A percentile compares a stretch with the other conserved stretches of the same genome.
Evolutionary conservation across 2,329 filamentous ascomycete genomes (phyloP).

Genomic region (Blastomyces emzantsi): DNA sequence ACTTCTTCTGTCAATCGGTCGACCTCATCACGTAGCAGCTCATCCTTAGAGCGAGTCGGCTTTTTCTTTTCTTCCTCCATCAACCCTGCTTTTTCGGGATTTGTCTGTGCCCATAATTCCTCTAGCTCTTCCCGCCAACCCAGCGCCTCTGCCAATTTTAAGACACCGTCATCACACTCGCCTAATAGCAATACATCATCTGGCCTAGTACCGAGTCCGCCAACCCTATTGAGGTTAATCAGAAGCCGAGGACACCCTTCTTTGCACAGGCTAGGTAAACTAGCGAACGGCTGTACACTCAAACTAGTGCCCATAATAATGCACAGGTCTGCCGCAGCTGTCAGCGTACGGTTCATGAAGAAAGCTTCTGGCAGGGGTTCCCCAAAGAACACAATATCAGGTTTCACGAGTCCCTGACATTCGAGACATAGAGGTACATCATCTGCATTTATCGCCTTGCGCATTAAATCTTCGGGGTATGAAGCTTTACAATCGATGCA

Average conservation of each 20-base stretch:
- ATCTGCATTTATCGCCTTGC: slow-evolving; percentile 54
- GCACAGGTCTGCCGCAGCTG: slow-evolving; percentile 60
- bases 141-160: slow-evolving; percentile 65
- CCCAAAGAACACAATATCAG: slow-evolving; percentile 92
- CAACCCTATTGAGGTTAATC: slow-evolving; percentile 79
- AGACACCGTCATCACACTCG: slow-evolving; percentile 73
- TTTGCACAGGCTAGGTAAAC: slow-evolving; percentile 57
- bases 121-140: slow-evolving; percentile 86
- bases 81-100: slow-evolving; percentile 51
- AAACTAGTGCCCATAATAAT: slow-evolving; percentile 87
- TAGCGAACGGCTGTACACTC: slow-evolving; percentile 80
- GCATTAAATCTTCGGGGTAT: slow-evolving; percentile 69
- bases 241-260: slow-evolving; percentile 64
- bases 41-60: slow-evolving; percentile 43
- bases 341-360: slow-evolving; percentile 48
- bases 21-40: slow-evolving; percentile 49
- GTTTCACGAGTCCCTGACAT: slow-evolving; percentile 78
- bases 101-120: slow-evolving; percentile 58
- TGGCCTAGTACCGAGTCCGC: slow-evolving; percentile 61
- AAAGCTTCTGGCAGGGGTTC: slow-evolving; percentile 61
- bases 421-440: slow-evolving; percentile 61
- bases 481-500: slow-evolving; percentile 77
- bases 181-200: slow-evolving; percentile 82
- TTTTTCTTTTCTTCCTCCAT: slow-evolving; percentile 26
- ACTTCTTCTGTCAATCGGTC: slow-evolving; percentile 50